Evolutionary conservation across 2,329 filamentous ascomycete species (phyloP), one percentile per base, ranked within the genome.

Genomic region (Kalmusia sp.): DNA sequence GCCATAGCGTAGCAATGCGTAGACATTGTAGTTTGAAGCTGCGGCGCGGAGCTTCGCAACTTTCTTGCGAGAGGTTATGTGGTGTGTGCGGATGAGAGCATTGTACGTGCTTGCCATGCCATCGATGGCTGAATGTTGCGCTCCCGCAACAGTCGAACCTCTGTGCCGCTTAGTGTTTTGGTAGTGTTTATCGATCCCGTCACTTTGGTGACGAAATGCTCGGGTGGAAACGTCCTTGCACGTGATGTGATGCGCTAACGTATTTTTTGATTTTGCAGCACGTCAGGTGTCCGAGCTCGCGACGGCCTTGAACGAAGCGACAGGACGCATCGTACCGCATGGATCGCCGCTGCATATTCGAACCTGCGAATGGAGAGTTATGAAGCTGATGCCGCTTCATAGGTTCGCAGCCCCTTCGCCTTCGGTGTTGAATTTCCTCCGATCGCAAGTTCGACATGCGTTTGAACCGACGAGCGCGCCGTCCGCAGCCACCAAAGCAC

Each of bases 21-120:
- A 87, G 45, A 87, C 82, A 51, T 85, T 76, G 59, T 84, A 78
- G 40, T 82, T 78, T 27, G 83, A 79, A 6, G 87, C 86, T 2
- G 87, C 85, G 70, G 89, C 88, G 45, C 80, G 84, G 19, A 93
- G 80, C 51, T 80, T 79, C 22, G 80, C 76, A 38, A 88, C 81
- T 68, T 93, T 93, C 69, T 91, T 92, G 59, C 89, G 87, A 0
- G 88, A 92, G 3, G 89, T 92, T 67, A 93, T 92, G 71, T 93
- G 90, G 63, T 93, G 90, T 0, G 90, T 93, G 47, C 88, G 84
- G 55, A 93, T 90, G 39, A 93, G 77, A 25, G 88, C 84, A 67
- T 84, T 83, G 66, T 75, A 82, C 17, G 71, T 52, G 11, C 55
- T 30, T 44, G 65, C 55, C 67, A 70, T 69, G 45, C 49, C 52